Conservation (phyloP, 208 protist genomes). For the Crithidia expoeki region DNA sequence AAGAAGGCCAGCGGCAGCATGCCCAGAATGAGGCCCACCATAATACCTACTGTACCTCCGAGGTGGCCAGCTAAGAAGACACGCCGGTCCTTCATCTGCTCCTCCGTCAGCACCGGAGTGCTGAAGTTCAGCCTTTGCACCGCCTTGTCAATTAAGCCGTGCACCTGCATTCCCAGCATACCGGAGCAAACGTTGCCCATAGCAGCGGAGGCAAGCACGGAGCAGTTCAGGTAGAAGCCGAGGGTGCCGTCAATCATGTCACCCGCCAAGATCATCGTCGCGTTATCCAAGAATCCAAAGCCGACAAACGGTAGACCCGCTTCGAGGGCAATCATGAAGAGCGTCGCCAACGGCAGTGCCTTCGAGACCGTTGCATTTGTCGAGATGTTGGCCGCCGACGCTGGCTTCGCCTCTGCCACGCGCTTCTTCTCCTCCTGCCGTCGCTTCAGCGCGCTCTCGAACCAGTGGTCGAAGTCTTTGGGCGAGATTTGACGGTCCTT, state of each 20-base stretch:
- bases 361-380: slow-evolving; percentile 18
- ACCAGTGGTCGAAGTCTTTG: slow-evolving; percentile 93
- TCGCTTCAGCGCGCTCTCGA: slow-evolving; percentile 79
- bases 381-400: neutral
- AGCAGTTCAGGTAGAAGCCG: slow-evolving; percentile 91
- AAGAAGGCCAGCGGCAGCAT: slow-evolving; percentile 88
- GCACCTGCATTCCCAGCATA: slow-evolving; percentile 89
- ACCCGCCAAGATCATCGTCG: slow-evolving; percentile 89
- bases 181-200: slow-evolving; percentile 93
- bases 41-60: slow-evolving; percentile 88
- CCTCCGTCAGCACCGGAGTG: slow-evolving; percentile 76
- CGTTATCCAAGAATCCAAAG: slow-evolving; percentile 93
- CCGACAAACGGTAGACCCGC: slow-evolving; percentile 91
- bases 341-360: slow-evolving; percentile 52
- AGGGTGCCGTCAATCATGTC: slow-evolving; percentile 88
- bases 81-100: slow-evolving; percentile 77
- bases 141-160: slow-evolving; percentile 90
- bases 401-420: slow-evolving; percentile 22
- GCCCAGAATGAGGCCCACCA: slow-evolving; percentile 83
- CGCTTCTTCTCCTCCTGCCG: slow-evolving; percentile 53
- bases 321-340: slow-evolving; percentile 78
- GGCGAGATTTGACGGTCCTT: slow-evolving; percentile 84
- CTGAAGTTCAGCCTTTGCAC: slow-evolving; percentile 81
- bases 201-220: slow-evolving; percentile 87
- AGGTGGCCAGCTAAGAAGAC: slow-evolving; percentile 91